A percentile compares a stretch with the other conserved stretches of the same genome.
Evolutionary conservation across 768 basidiomycete genomes (phyloP).

Genomic region (Kwoniella mangroviensis): DNA sequence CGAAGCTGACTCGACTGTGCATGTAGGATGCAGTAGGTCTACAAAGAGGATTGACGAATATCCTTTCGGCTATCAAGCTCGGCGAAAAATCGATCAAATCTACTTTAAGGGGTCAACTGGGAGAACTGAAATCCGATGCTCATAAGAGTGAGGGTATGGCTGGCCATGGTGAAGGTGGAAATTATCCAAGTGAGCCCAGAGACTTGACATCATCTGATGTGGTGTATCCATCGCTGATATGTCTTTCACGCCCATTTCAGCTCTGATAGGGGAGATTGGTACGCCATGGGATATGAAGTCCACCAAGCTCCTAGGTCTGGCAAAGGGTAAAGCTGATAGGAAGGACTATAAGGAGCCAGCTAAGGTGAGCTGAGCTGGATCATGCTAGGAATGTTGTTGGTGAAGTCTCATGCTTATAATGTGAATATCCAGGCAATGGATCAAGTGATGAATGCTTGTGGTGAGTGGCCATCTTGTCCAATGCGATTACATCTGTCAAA

Average conservation of each 20-base stretch:
- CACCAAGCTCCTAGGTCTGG: conserved; percentile 62
- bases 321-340: conserved; percentile 42
- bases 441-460: conserved; percentile 59
- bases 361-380: conserved; percentile 29
- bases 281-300: conserved; percentile 95
- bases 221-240: too few species aligned
- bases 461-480: too few species aligned
- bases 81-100: conserved; percentile 79
- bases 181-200: conserved; percentile 38
- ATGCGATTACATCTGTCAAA: too few species aligned
- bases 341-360: conserved; percentile 45
- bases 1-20: background rate
- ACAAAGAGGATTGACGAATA: conserved; percentile 70
- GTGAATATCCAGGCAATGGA: conserved; percentile 37
- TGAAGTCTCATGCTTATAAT: background rate
- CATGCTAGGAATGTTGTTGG: background rate
- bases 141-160: conserved; percentile 31
- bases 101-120: conserved; percentile 79
- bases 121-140: conserved; percentile 77
- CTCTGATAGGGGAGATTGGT: conserved; percentile 62
- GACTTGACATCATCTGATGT: too few species aligned
- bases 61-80: conserved; percentile 73
- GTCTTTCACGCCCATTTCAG: conserved; percentile 58
- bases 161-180: conserved; percentile 16
- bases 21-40: conserved; percentile 69